phyloP scores from a whole-genome alignment of 2,329 filamentous ascomycete species.

The Corinectria fuckeliana region DNA sequence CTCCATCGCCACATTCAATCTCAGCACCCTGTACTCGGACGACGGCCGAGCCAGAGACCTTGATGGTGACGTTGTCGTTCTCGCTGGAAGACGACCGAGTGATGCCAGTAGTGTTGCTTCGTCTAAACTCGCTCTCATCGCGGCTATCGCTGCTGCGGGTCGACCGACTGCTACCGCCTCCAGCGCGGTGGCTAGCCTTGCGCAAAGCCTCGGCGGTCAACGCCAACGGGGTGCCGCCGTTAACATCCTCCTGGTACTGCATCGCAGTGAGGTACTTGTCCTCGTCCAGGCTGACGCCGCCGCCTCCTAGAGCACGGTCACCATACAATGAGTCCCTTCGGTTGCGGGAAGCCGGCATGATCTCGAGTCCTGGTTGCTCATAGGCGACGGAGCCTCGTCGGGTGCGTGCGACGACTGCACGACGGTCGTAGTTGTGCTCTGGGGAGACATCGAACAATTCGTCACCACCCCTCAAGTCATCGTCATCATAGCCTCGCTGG shows the following conservation, averaged over 20 bases:
- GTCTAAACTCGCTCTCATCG: conserved; percentile 68
- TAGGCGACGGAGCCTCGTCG: conserved; percentile 47
- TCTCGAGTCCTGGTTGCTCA: conserved; percentile 47
- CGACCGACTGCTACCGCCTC: conserved; percentile 59
- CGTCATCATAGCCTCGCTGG: conserved; percentile 46
- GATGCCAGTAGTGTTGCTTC: conserved; percentile 66
- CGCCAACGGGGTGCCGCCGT: conserved; percentile 51
- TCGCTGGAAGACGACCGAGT: conserved; percentile 59
- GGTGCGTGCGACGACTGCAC: conserved; percentile 43
- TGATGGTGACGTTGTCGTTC: conserved; percentile 68
- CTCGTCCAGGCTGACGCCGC: conserved; percentile 44
- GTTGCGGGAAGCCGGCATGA: conserved; percentile 45
- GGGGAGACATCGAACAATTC: conserved; percentile 50
- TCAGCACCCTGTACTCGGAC: conserved; percentile 63
- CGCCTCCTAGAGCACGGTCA: conserved; percentile 42
- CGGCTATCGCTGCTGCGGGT: conserved; percentile 65
- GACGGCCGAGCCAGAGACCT: conserved; percentile 61
- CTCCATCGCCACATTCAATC: conserved; percentile 64
- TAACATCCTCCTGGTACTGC: conserved; percentile 61
- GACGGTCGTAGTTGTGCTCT: conserved; percentile 43
- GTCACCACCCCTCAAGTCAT: conserved; percentile 45
- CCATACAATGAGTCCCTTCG: conserved; percentile 53
- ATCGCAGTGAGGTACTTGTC: conserved; percentile 49
- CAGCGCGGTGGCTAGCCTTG: conserved; percentile 54
- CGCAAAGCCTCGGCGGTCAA: conserved; percentile 64